A percentile compares a stretch with the other conserved stretches of the same genome.
These are phyloP conservation scores for Pleurostoma richardsiae DNA, from an alignment of 2,329 filamentous ascomycete species.

Conservation along the genomic window DNA sequence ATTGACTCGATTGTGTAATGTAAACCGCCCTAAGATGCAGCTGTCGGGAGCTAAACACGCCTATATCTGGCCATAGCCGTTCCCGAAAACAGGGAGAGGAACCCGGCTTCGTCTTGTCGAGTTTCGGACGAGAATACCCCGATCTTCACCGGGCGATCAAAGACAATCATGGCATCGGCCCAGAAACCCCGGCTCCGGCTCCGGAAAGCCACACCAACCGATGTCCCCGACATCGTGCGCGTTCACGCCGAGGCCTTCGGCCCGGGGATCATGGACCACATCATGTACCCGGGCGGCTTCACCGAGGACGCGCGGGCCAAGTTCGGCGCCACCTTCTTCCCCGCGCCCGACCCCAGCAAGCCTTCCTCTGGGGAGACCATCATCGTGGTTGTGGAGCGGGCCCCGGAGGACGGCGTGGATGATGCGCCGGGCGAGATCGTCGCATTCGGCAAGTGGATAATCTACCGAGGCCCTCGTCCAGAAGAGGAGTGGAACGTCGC, in stretches of 20 bases:
- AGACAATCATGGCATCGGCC: background rate
- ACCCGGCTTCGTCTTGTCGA: too few species aligned
- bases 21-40: too few species aligned
- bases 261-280: slow-evolving; percentile 12
- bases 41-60: too few species aligned
- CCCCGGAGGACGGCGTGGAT: slow-evolving; percentile 3
- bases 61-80: too few species aligned
- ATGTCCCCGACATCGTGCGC: slow-evolving; percentile 1
- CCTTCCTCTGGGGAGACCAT: slow-evolving; percentile 1
- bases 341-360: background rate
- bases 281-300: slow-evolving; percentile 16
- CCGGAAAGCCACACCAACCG: slow-evolving; percentile 4
- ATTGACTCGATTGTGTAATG: too few species aligned
- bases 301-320: slow-evolving; percentile 9
- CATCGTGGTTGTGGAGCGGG: slow-evolving; percentile 18
- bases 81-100: too few species aligned
- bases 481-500: slow-evolving; percentile 17
- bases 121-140: too few species aligned
- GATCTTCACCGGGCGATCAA: too few species aligned
- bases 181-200: background rate
- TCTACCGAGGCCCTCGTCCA: slow-evolving; percentile 12
- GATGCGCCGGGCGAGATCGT: slow-evolving; percentile 16
- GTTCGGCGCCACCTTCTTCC: slow-evolving; percentile 11
- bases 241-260: slow-evolving; percentile 7
- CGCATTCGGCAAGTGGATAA: slow-evolving; percentile 20